Percentiles rank a stretch among this genome's conserved stretches.
phyloP scores from a whole-genome alignment of 257 asterid genomes.

The Solanum verrucosum region DNA sequence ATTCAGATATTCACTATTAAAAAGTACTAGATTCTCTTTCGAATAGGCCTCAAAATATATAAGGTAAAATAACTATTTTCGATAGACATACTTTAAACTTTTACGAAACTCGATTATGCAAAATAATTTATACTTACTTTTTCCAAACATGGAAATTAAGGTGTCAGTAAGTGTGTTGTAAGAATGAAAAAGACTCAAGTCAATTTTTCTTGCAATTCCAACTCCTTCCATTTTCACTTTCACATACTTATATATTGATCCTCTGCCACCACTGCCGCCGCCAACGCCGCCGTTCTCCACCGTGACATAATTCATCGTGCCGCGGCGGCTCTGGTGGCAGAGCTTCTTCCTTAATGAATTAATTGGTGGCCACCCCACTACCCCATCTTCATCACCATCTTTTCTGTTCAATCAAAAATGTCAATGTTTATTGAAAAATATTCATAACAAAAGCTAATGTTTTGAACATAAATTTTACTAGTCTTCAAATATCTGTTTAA shows the following conservation, averaged over 20 bases:
- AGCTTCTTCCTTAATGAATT: constrained; percentile 42
- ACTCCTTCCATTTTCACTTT: constrained; percentile 77
- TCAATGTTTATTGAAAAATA: background rate
- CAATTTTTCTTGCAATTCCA: constrained; percentile 59
- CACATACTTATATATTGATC: constrained; percentile 27
- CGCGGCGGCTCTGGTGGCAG: constrained; percentile 16
- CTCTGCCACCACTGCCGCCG: background rate
- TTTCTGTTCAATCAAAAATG: constrained; percentile 7
- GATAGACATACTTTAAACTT: background rate
- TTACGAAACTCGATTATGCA: background rate
- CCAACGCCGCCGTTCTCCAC: constrained; percentile 31
- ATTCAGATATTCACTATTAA: background rate
- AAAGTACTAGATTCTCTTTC: background rate
- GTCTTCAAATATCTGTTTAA: background rate
- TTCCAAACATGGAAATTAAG: constrained; percentile 46
- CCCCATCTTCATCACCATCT: constrained; percentile 8
- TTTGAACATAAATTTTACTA: background rate
- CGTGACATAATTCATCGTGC: constrained; percentile 16
- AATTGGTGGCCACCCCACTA: constrained; percentile 68
- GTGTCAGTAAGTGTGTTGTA: constrained; percentile 21
- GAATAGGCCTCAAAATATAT: background rate
- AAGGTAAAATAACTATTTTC: background rate
- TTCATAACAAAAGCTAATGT: background rate
- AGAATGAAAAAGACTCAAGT: constrained; percentile 28
- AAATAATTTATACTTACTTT: constrained; percentile 17